These are phyloP conservation scores for Macadamia tetraphylla DNA, from an alignment of 164 flowering plant genomes.

Conservation along the genomic window DNA sequence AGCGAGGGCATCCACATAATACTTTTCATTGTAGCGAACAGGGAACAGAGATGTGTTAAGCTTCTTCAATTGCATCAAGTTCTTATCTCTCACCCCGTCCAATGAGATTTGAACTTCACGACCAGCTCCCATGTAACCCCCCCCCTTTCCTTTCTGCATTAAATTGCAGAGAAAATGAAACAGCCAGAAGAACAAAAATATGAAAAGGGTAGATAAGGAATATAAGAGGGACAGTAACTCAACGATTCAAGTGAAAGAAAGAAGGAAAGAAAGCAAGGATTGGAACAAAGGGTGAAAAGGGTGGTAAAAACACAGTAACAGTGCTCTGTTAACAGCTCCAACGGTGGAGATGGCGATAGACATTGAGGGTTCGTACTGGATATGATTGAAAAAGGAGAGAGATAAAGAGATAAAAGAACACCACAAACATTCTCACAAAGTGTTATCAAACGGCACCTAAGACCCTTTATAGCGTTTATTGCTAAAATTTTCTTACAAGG, in stretches of 20 bases:
- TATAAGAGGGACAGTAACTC: no score
- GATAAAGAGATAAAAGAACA: no score
- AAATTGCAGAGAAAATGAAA: no score
- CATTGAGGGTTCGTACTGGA: conserved; percentile 5
- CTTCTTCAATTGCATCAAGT: conserved; percentile 95
- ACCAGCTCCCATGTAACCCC: conserved; percentile 49
- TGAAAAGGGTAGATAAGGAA: no score
- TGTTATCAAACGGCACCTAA: no score
- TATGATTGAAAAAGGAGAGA: no score
- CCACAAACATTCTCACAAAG: no score
- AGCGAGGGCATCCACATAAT: conserved; percentile 86
- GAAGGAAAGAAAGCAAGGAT: no score
- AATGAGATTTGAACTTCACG: conserved; percentile 59
- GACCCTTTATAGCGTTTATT: no score
- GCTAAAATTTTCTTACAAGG: no score
- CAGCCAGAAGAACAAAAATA: no score
- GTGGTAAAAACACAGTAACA: conserved; percentile 19
- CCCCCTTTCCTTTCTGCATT: neutral
- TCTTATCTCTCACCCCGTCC: conserved; percentile 90
- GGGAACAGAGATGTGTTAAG: conserved; percentile 95
- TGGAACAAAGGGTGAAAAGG: neutral
- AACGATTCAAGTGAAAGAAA: no score
- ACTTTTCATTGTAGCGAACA: conserved; percentile 92
- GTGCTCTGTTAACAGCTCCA: conserved; percentile 22
- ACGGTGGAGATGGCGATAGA: conserved; percentile 19